Evolutionary conservation across 805 yeast genomes (phyloP).

Genomic region (Starmerella potacharoeniae): DNA sequence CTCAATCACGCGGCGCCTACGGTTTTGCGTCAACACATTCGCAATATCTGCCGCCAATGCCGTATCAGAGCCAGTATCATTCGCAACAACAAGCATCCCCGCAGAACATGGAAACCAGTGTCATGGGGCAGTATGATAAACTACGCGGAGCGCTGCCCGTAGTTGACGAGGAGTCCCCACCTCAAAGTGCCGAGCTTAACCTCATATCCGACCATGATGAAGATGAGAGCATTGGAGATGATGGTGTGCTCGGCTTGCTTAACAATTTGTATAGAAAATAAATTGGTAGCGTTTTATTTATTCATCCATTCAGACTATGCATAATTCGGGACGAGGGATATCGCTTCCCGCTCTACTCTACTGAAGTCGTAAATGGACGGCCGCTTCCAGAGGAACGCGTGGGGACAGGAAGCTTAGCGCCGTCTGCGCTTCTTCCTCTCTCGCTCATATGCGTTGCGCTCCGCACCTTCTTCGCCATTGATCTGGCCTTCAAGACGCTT

Average conservation of each 20-base stretch:
- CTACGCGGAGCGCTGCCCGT: slow-evolving; percentile 14
- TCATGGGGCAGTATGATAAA: slow-evolving; percentile 27
- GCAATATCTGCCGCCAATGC: not conserved
- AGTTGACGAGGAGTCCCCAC: slow-evolving; percentile 11
- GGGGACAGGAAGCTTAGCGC: slow-evolving; percentile 21
- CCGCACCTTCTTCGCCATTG: slow-evolving; percentile 90
- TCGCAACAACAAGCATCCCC: not conserved
- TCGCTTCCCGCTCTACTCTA: no score
- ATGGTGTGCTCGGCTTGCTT: slow-evolving; percentile 67
- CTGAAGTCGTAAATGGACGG: no score
- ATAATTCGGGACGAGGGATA: not conserved
- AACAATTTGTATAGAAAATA: slow-evolving; percentile 59
- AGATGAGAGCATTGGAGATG: slow-evolving; percentile 30
- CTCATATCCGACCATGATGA: slow-evolving; percentile 25
- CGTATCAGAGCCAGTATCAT: not conserved
- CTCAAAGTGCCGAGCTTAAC: slow-evolving; percentile 4
- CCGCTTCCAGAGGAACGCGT: not conserved
- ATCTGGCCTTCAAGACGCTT: slow-evolving; percentile 75
- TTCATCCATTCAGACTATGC: not conserved
- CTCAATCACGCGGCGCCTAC: slow-evolving; percentile 6
- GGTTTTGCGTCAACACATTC: slow-evolving; percentile 3
- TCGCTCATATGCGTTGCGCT: slow-evolving; percentile 80
- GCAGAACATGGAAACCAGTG: slow-evolving; percentile 24
- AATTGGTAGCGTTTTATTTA: not conserved
- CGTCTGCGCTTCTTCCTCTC: slow-evolving; percentile 54